Base-by-base conservation (phyloP, 345 rosid genomes). In the Stellera chamaejasme region DNA sequence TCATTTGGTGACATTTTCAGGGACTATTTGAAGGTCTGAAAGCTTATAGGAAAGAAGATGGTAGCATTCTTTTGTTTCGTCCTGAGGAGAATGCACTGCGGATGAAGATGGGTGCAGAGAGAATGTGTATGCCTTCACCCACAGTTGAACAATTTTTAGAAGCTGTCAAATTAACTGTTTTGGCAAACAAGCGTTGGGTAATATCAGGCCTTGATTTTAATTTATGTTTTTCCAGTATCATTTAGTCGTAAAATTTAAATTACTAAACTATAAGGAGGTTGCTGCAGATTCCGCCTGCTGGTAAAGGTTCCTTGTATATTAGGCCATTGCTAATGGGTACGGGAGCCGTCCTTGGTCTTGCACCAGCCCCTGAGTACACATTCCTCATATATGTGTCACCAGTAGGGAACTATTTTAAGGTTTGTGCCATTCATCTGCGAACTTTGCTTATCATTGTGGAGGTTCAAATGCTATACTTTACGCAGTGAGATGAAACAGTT, bases 171-270 rank as follows among this genome's bases (percentile, higher is more conserved):
- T 75, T 62, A 59, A 87, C 90, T 46, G 96, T 87, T 45, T 72
- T 87, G 67, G 94, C 97, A n/a, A 93, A 93, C 82, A 84, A 75
- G 82, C 92, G 82, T 14, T 93, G 97, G 97, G 99, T 93, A 81
- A 69, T 13, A 8, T 44, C 13, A 43, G 57, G 1, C 27, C 26
- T 14, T 15, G 28, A n/a, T 44, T 19, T 60, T 23, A n/a, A 3
- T 41, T 8, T 14, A 43, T 10, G 45, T 14, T 45, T 66, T 13
- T 5, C 26, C 52, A 27, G 42, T 61, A 50, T 2, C 39, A 5
- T 10, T 45, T 62, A 52, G 60, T 44, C 16, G 39, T 54, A 4
- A 13, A 4, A 28, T 11, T 61, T 45, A 52, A 55, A 45, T 55
- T 62, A 43, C 47, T 60, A 52, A 46, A 62, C 42, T 63, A 5